These are phyloP conservation scores for Pythium monospermum DNA, from an alignment of 352 stramenopile genomes.

Conservation along the genomic window DNA sequence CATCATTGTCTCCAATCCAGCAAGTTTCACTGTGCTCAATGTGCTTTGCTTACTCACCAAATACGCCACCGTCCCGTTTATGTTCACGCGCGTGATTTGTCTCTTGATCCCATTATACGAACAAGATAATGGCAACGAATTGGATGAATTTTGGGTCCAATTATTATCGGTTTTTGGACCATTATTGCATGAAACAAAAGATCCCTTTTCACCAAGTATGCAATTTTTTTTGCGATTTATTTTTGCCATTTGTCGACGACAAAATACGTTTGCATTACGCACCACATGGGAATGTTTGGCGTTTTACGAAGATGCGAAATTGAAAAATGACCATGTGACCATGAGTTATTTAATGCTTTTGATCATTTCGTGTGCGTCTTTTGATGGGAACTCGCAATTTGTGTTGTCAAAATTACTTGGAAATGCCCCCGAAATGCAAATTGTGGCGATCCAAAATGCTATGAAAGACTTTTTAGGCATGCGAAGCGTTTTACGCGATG, in stretches of 20 bases:
- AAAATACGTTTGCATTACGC: conserved; percentile 25
- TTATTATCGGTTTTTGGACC: conserved; percentile 26
- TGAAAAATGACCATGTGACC: conserved; percentile 11
- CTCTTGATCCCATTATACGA: conserved; percentile 33
- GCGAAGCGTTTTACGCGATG: conserved; percentile 3
- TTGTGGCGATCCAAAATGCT: conserved; percentile 15
- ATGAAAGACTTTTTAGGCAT: conserved; percentile 26
- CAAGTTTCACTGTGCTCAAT: conserved; percentile 30
- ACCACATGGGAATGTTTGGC: conserved; percentile 35
- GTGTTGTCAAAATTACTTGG: conserved; percentile 19
- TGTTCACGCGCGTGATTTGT: conserved; percentile 27
- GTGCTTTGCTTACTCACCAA: conserved; percentile 34
- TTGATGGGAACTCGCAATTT: conserved; percentile 26
- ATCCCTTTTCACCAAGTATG: conserved; percentile 25
- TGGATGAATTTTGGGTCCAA: conserved; percentile 31
- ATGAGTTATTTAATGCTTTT: conserved; percentile 29
- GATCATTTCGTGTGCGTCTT: conserved; percentile 27
- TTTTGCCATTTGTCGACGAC: conserved; percentile 28
- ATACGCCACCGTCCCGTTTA: conserved; percentile 20
- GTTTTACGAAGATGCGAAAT: conserved; percentile 24
- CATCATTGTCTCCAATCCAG: conserved; percentile 13
- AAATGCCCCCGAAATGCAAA: conserved; percentile 19
- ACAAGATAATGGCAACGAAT: conserved; percentile 5
- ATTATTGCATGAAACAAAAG: conserved; percentile 15
- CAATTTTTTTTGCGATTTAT: conserved; percentile 28